Percentiles rank a stretch among this genome's conserved stretches.
These are phyloP conservation scores for Linderina pennispora DNA, from an alignment of 192 early-diverging fungal species.

Conservation along the genomic window DNA sequence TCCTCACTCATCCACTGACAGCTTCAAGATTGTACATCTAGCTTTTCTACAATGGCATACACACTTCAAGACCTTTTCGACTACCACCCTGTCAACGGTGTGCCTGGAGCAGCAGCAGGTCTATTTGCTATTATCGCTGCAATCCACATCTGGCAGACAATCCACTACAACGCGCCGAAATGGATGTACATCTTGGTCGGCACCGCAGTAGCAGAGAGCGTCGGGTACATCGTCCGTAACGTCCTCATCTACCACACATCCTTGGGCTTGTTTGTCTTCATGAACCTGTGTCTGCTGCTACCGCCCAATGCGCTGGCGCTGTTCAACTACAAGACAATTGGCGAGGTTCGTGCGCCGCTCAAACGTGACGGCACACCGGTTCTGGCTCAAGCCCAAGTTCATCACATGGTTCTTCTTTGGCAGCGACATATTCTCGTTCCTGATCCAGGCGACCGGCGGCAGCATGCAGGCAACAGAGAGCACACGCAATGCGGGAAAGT, in stretches of 20 bases:
- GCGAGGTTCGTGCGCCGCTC: slow-evolving; percentile 22
- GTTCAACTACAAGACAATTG: slow-evolving; percentile 44
- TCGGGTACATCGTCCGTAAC: slow-evolving; percentile 32
- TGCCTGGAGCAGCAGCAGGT: slow-evolving; percentile 14
- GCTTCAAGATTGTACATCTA: no score
- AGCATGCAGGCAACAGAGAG: slow-evolving; percentile 16
- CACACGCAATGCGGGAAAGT: slow-evolving; percentile 16
- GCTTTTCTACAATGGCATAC: no score
- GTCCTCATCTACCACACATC: slow-evolving; percentile 27
- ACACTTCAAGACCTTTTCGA: no score
- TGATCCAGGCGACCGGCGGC: slow-evolving; percentile 33
- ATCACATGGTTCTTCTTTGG: slow-evolving; percentile 46
- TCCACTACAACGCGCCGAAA: slow-evolving; percentile 1
- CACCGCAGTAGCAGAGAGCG: slow-evolving; percentile 33
- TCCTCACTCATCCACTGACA: no score
- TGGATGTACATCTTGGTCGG: slow-evolving; percentile 30
- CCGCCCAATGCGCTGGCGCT: slow-evolving; percentile 47
- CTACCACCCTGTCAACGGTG: slow-evolving; percentile 32
- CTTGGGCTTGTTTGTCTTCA: slow-evolving; percentile 28
- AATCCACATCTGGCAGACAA: slow-evolving; percentile 2
- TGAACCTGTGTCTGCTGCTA: slow-evolving; percentile 33
- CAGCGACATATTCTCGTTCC: slow-evolving; percentile 44
- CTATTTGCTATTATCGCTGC: slow-evolving; percentile 7
- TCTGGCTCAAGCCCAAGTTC: slow-evolving; percentile 29
- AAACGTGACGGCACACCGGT: neutral